phyloP scores from a whole-genome alignment of 176 grass and related monocot species.

The Dactylis glomerata region DNA sequence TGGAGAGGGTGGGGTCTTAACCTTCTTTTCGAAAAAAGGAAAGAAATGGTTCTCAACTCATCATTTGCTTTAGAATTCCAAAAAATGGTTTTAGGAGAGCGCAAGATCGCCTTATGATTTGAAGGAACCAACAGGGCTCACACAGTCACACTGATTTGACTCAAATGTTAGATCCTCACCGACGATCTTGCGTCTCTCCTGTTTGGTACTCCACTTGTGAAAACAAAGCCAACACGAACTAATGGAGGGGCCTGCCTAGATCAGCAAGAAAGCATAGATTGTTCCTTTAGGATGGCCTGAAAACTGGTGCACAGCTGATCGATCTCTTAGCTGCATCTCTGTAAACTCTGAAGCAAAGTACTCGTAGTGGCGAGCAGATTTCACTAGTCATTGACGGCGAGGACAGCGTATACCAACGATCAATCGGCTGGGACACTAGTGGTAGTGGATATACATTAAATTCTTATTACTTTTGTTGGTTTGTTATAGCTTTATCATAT shows the following conservation, averaged over 20 bases:
- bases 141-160: background rate
- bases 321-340: conserved; percentile 15
- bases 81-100: too few relatives aligned
- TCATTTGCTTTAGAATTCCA: too few relatives aligned
- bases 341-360: conserved; percentile 13
- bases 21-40: too few relatives aligned
- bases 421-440: conserved; percentile 1
- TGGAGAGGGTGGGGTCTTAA: too few relatives aligned
- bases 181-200: conserved; percentile 10
- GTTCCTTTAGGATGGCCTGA: background rate
- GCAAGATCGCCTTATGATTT: too few relatives aligned
- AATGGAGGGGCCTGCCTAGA: conserved; percentile 38
- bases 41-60: too few relatives aligned
- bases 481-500: background rate
- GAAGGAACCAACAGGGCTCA: background rate
- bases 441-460: background rate
- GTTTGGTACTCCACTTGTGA: background rate
- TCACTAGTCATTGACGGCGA: conserved; percentile 20
- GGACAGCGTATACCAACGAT: background rate
- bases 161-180: conserved; percentile 15
- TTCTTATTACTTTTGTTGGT: conserved; percentile 1
- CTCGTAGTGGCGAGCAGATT: conserved; percentile 33
- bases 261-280: conserved; percentile 36
- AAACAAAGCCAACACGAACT: conserved; percentile 38
- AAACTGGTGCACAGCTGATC: background rate